These are phyloP conservation scores for Mycena albidolilacea DNA, from an alignment of 768 basidiomycete species.

Conservation along the genomic window DNA sequence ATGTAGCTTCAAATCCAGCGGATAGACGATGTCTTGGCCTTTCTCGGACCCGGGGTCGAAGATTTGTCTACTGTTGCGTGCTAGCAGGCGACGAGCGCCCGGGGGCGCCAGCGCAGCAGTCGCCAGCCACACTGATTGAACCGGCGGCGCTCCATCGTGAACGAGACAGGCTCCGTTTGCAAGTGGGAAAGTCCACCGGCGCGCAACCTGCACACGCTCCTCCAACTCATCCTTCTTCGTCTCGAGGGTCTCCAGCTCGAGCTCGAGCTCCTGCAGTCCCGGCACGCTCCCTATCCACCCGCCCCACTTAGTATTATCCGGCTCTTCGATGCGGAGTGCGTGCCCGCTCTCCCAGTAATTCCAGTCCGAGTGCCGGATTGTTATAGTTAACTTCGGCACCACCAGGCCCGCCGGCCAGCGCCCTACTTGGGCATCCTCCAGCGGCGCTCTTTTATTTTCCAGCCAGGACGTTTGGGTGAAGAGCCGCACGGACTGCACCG, in stretches of 20 bases:
- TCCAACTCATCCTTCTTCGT: constrained; percentile 41
- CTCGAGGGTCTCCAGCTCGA: constrained; percentile 46
- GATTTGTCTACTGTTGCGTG: neutral
- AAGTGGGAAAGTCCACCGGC: constrained; percentile 29
- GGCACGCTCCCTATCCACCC: constrained; percentile 23
- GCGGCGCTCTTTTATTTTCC: constrained; percentile 11
- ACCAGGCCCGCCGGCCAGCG: constrained; percentile 18
- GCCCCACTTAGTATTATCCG: constrained; percentile 30
- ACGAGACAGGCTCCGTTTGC: constrained; percentile 6
- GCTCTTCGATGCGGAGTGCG: constrained; percentile 31
- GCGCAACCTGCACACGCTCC: constrained; percentile 17
- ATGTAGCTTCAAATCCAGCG: constrained; percentile 8
- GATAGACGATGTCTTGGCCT: neutral
- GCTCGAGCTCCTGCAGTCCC: constrained; percentile 38
- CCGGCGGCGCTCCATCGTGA: constrained; percentile 24
- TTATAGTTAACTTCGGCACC: constrained; percentile 37
- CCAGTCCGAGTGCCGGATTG: constrained; percentile 45
- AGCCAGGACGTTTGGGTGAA: constrained; percentile 43
- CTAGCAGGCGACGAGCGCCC: neutral
- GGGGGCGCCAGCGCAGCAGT: constrained; percentile 2
- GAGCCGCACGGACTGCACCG: constrained; percentile 39
- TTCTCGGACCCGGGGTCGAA: neutral
- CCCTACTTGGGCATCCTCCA: neutral
- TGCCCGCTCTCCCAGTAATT: constrained; percentile 42
- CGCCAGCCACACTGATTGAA: constrained; percentile 24